Percentiles rank a stretch among this genome's conserved stretches.
phyloP scores from a whole-genome alignment of 148 eudicot genomes.

The Vaccinium darrowii region DNA sequence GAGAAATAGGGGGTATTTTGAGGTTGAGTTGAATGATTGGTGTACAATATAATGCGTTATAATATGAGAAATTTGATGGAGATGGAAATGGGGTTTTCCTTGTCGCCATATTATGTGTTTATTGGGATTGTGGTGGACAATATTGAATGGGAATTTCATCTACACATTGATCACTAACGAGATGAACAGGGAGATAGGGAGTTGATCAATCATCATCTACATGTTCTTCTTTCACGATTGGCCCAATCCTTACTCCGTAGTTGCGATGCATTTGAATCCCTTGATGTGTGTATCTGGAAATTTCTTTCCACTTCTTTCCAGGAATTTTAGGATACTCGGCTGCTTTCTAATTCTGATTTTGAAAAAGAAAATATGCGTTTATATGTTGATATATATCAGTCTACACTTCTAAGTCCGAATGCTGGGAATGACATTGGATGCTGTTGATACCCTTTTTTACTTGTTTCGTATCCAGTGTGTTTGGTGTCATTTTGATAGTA shows the following conservation, averaged over 20 bases:
- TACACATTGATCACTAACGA: not conserved
- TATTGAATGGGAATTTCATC: not conserved
- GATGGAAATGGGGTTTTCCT: not conserved
- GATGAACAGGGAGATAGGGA: not conserved
- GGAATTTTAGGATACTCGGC: not conserved
- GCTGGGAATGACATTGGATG: not conserved
- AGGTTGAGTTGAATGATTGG: not conserved
- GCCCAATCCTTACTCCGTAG: not conserved
- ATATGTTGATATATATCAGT: not conserved
- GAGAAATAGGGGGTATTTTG: not conserved
- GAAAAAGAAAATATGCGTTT: not conserved
- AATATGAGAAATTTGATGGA: conserved; percentile 2
- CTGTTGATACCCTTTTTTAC: not conserved
- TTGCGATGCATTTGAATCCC: not conserved
- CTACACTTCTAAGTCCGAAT: not conserved
- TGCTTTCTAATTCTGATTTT: not conserved
- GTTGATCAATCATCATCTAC: not conserved
- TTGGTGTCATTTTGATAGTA: not conserved
- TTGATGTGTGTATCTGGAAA: not conserved
- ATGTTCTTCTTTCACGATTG: not conserved
- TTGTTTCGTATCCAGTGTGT: not conserved
- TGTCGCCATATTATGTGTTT: not conserved
- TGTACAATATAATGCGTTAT: not conserved
- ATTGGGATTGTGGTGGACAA: not conserved
- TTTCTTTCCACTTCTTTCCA: not conserved